These are phyloP conservation scores for Plantago ovata DNA, from an alignment of 257 asterid genomes.

Conservation along the genomic window DNA sequence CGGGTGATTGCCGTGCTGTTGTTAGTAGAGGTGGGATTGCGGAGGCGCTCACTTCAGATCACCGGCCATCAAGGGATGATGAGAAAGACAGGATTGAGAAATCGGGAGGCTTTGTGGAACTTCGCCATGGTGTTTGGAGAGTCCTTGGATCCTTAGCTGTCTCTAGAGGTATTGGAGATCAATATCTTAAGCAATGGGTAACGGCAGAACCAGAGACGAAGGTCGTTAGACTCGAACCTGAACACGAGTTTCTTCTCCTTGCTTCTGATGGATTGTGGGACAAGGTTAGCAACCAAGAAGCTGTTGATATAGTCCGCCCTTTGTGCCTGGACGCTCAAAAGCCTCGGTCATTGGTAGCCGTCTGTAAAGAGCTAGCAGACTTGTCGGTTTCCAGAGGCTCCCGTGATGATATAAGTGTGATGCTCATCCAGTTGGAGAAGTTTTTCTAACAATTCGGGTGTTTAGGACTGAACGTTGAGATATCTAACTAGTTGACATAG, in stretches of 20 bases:
- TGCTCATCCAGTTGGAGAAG: constrained; percentile 27
- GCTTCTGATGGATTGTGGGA: constrained; percentile 99
- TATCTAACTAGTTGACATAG: constrained; percentile 3
- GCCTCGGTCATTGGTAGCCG: constrained; percentile 38
- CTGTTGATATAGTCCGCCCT: constrained; percentile 53
- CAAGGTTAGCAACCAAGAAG: constrained; percentile 87
- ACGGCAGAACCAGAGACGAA: constrained; percentile 74
- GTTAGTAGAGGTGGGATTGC: constrained; percentile 64
- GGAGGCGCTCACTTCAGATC: constrained; percentile 76
- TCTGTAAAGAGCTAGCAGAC: constrained; percentile 68
- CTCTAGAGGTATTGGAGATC: constrained; percentile 82
- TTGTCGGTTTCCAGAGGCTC: constrained; percentile 75
- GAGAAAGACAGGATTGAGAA: constrained; percentile 63
- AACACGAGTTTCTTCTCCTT: constrained; percentile 72
- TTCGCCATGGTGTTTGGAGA: constrained; percentile 66
- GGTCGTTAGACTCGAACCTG: constrained; percentile 41
- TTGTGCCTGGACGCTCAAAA: constrained; percentile 32
- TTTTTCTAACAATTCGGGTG: constrained; percentile 11
- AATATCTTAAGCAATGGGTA: constrained; percentile 78
- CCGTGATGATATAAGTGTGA: constrained; percentile 31
- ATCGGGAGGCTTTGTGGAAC: constrained; percentile 81
- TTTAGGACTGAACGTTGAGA: not conserved
- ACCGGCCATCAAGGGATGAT: constrained; percentile 67
- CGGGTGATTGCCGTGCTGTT: constrained; percentile 89
- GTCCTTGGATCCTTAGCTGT: constrained; percentile 85